Conservation (phyloP, 192 early-diverging fungal genomes). For the Rhizophagus sp. region DNA sequence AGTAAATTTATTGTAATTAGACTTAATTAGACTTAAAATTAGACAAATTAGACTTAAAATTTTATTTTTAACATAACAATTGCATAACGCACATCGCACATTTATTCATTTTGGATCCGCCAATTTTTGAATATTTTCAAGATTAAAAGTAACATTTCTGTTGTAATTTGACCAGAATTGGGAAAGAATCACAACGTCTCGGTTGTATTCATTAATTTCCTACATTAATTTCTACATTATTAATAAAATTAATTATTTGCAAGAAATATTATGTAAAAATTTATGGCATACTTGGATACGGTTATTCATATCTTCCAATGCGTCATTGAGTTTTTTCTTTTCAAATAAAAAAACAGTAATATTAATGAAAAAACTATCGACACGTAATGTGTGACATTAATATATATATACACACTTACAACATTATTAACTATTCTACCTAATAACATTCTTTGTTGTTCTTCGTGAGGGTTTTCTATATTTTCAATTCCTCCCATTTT, state of each 20-base stretch:
- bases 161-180: conserved; percentile 46
- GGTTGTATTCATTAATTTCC: conserved; percentile 43
- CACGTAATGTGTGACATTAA: too few species aligned
- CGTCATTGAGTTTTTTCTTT: conserved; percentile 43
- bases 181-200: conserved; percentile 33
- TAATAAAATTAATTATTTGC: background rate
- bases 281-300: conserved; percentile 34
- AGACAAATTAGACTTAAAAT: too few species aligned
- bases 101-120: background rate
- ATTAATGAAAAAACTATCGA: background rate
- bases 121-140: conserved; percentile 6
- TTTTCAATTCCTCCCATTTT: background rate
- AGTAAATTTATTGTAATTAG: background rate
- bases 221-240: conserved; percentile 35
- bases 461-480: conserved; percentile 40
- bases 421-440: conserved; percentile 41
- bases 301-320: conserved; percentile 38
- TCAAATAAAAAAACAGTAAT: background rate
- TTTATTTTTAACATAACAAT: background rate
- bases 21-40: background rate
- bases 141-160: conserved; percentile 39
- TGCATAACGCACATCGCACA: too few species aligned
- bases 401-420: conserved; percentile 26
- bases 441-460: conserved; percentile 43
- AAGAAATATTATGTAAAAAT: background rate